Conservation (phyloP, 768 basidiomycete genomes). For the Agaricus bisporus region DNA sequence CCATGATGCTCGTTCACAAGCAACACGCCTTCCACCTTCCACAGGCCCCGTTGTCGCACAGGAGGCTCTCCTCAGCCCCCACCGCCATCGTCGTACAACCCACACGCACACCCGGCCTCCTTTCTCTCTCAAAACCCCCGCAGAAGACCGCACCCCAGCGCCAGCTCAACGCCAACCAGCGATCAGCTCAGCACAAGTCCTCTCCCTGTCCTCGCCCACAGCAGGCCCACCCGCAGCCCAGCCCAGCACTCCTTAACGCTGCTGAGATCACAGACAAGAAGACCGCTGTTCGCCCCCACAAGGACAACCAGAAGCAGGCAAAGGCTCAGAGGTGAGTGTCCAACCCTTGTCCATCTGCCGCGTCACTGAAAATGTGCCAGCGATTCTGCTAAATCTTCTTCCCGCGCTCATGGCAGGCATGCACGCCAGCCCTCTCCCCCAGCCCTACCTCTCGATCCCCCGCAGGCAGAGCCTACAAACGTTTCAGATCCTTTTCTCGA, state of each 20-base stretch:
- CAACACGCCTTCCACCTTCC: conserved; percentile 28
- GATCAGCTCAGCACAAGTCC: conserved; percentile 17
- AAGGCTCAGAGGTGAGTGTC: conserved; percentile 17
- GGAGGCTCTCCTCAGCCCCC: conserved; percentile 66
- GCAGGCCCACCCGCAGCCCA: conserved; percentile 17
- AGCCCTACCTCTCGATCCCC: conserved; percentile 31
- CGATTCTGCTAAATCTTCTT: conserved; percentile 34
- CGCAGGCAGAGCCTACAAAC: conserved; percentile 59
- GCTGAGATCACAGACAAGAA: conserved; percentile 20
- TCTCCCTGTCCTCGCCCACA: conserved; percentile 23
- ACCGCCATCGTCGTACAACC: conserved; percentile 64
- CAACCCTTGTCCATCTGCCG: background rate
- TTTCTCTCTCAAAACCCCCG: conserved; percentile 59
- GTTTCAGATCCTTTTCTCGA: conserved; percentile 44
- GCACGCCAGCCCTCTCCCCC: conserved; percentile 63
- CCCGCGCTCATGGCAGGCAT: conserved; percentile 40
- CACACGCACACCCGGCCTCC: conserved; percentile 66
- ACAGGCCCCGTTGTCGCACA: conserved; percentile 34
- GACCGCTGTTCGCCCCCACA: conserved; percentile 18
- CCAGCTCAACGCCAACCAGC: conserved; percentile 20
- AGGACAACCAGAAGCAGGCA: conserved; percentile 27
- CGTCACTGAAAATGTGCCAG: background rate
- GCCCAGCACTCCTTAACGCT: conserved; percentile 19
- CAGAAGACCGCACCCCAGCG: conserved; percentile 23
- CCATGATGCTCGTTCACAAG: conserved; percentile 47